Base-by-base conservation (phyloP, 2,329 filamentous ascomycete species). In the Penicillium sp. region DNA sequence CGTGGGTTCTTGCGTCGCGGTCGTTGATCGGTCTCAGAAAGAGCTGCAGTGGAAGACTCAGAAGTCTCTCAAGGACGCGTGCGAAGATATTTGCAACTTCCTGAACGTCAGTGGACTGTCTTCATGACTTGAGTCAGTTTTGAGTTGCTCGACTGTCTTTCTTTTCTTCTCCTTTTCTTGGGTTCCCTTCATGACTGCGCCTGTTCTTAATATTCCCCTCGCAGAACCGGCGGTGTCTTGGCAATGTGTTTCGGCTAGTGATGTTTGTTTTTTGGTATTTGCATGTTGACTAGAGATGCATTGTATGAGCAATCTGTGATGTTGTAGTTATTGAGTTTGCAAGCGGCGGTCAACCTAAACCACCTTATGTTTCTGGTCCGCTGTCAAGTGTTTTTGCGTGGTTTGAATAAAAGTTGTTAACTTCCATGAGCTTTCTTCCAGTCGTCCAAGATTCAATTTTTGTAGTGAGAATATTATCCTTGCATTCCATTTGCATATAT, bases 1-100 rank as follows among this genome's bases (percentile, higher is more conserved):
- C 52, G 76, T 78, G 43, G 75, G 75, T 34, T 74, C 71, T 28
- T 78, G 75, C 41, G 75, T 78, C 39, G 76, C 76, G 34, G 71
- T 73, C 31, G 71, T 73, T 45, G 64, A 68, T 20, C 67, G 75
- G 34, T 75, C 75, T 2, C 61, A 85, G 60, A 78, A 84, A 69
- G 88, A 90, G 75, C 78, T 90, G 48, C 71, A 75, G 57, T 78
- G 72, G 69, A 73, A 75, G 60, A 76, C 75, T 8, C 66, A 76
- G 49, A 76, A 76, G 64, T 69, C 73, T 5, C 57, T 78, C 58
- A 69, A 64, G 39, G 73, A 78, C 63, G 76, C 75, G 7, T 78
- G 76, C 58, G 58, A 63, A 43, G 76, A 73, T 57, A 72, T 77
- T 47, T 76, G 73, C 61, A 75, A 73, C 61, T 76, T 76, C 59